Base-by-base conservation (phyloP, 2,329 filamentous ascomycete genomes). In the Fusarium napiforme region DNA sequence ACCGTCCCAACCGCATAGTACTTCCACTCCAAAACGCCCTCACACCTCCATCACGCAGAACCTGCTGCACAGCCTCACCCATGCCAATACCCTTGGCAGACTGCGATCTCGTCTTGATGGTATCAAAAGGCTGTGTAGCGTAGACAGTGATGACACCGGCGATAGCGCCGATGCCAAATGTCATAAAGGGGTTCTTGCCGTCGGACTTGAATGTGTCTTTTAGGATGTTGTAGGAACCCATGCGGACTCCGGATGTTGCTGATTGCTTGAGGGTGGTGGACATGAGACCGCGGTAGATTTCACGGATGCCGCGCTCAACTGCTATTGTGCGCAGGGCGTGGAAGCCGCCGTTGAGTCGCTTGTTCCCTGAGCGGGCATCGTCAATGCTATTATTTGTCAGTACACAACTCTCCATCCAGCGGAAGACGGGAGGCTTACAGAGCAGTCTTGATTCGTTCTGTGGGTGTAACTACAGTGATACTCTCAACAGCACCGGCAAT, bases 371-470 rank as follows among this genome's bases (percentile, higher is more conserved):
- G 59, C 79, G 79, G 9, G 82, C 79, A 53, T 83, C 82, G 40
- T 83, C 82, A 56, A 83, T 83, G 2, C 79, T 81, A 16, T 2
- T 2, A 1, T 1, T 1, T 16, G 18, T 60, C 11, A 72, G 39
- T 57, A 19, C 4, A 12, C 23, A 19, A 36, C 16, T 36, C 9
- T 9, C 1, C 16, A 18, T 18, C 18, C 8, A 36, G 36, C 16
- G 4, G 34, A 36, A 16, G 36, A 26, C 4, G n/a, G 11, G 16
- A 0, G 11, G 12, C 80, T 60, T 83, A 79, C 75, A 92, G 78
- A 0, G 90, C 90, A 3, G 91, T 93, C 78, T 93, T 93, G 76
- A 93, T 88, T 21, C 91, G 85, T 76, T 93, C 91, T 0, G 89
- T 91, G 0, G 91, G 91, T 5, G 91, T 93, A 2, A 93, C 91